Percentiles rank a stretch among this genome's conserved stretches.
Conservation (phyloP, 1,284 basidiomycete species). For the Sporisorium scitamineum region DNA sequence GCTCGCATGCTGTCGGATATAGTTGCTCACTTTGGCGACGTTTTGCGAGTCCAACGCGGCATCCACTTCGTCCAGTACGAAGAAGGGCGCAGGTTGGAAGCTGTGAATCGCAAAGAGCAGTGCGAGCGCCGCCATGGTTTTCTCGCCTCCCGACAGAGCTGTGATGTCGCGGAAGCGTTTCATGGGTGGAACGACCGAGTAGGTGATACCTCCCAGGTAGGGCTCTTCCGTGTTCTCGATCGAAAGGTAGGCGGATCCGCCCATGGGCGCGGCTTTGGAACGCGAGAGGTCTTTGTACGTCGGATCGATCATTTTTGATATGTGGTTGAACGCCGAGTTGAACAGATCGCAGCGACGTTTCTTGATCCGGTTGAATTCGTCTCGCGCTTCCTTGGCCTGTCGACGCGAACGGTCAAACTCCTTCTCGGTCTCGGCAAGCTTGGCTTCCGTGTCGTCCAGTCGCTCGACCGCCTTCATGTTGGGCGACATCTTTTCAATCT, state of each 20-base stretch:
- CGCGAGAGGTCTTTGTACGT: conserved; percentile 99
- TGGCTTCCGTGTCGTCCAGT: conserved; percentile 89
- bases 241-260: conserved; percentile 94
- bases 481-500: conserved; percentile 94
- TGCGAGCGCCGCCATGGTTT: conserved; percentile 96
- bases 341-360: conserved; percentile 80
- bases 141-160: conserved; percentile 96
- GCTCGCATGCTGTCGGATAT: conserved; percentile 65
- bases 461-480: conserved; percentile 95
- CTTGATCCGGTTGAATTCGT: conserved; percentile 89
- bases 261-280: conserved; percentile 89
- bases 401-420: conserved; percentile 76
- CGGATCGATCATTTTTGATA: conserved; percentile 90
- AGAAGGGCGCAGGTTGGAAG: conserved; percentile 97
- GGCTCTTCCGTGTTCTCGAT: conserved; percentile 98
- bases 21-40: conserved; percentile 66
- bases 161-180: conserved; percentile 99
- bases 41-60: conserved; percentile 78
- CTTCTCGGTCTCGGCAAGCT: conserved; percentile 73
- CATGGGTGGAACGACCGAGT: conserved; percentile 96
- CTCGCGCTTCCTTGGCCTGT: conserved; percentile 87
- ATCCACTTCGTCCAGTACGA: conserved; percentile 97
- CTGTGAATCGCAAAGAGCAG: conserved; percentile 92
- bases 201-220: conserved; percentile 93
- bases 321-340: conserved; percentile 96